phyloP scores from a whole-genome alignment of 805 yeast species.

The Wickerhamiella allomyrinae region DNA sequence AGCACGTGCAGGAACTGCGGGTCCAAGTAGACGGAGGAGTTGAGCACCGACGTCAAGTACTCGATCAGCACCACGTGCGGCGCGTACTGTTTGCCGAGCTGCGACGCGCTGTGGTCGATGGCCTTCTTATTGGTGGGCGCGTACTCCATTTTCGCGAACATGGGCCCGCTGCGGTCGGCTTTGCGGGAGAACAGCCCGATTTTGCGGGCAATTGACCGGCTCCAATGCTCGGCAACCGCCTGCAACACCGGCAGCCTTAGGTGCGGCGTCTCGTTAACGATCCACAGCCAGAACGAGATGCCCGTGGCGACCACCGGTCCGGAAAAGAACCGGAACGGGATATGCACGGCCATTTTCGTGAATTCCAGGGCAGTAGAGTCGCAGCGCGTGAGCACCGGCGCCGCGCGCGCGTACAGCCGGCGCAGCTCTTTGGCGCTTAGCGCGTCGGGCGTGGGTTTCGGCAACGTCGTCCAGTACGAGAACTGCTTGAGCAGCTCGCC shows the following conservation, averaged over 20 bases:
- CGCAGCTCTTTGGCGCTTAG: constrained; percentile 2
- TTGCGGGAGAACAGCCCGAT: constrained; percentile 51
- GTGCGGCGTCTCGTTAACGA: constrained; percentile 51
- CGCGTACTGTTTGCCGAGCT: constrained; percentile 36
- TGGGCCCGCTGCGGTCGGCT: constrained; percentile 44
- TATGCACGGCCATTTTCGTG: constrained; percentile 21
- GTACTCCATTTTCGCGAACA: constrained; percentile 69
- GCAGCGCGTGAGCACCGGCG: constrained; percentile 3
- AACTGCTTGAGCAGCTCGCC: neutral
- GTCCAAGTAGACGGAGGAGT: constrained; percentile 62
- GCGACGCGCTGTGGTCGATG: constrained; percentile 37
- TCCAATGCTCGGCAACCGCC: constrained; percentile 60
- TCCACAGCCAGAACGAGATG: constrained; percentile 65
- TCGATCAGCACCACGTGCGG: constrained; percentile 59
- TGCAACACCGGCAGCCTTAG: constrained; percentile 46
- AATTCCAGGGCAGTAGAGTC: constrained; percentile 6
- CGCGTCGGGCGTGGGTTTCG: constrained; percentile 3
- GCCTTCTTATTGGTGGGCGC: constrained; percentile 61
- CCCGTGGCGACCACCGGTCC: constrained; percentile 47
- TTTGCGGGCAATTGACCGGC: constrained; percentile 40
- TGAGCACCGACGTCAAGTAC: constrained; percentile 61
- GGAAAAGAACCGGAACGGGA: constrained; percentile 60
- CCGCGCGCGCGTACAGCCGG: constrained; percentile 5
- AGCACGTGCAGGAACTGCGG: constrained; percentile 55
- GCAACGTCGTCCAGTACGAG: neutral